These are phyloP conservation scores for Solanum piurae DNA, from an alignment of 257 asterid species.

Conservation along the genomic window DNA sequence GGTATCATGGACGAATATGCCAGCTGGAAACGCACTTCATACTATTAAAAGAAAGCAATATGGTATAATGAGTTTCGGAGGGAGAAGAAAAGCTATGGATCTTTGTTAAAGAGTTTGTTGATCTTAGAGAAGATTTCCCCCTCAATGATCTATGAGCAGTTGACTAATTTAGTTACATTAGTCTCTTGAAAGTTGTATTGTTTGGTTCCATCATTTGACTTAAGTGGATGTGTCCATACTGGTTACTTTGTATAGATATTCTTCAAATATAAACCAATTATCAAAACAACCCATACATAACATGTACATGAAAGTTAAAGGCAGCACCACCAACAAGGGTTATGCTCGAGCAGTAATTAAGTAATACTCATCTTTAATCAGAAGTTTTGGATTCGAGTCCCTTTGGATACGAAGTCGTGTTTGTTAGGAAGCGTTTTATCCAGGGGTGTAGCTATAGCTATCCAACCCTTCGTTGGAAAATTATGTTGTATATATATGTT, in stretches of 20 bases:
- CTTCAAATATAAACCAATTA: no score
- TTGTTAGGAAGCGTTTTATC: no score
- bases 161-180: not conserved
- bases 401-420: no score
- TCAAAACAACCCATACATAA: not conserved
- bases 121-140: not conserved
- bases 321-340: no score
- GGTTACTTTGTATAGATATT: not conserved
- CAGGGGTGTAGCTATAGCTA: no score
- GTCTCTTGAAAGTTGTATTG: not conserved
- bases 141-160: not conserved
- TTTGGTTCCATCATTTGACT: not conserved
- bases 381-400: no score
- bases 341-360: no score
- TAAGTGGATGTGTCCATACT: not conserved
- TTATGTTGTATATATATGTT: no score
- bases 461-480: no score
- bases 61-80: not conserved
- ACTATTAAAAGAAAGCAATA: slow-evolving; percentile 7
- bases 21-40: slow-evolving; percentile 22
- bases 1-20: slow-evolving; percentile 13
- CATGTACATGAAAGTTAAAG: not conserved
- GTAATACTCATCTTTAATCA: no score
- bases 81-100: not conserved
- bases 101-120: not conserved